Base-by-base conservation (phyloP, 495 filamentous ascomycete genomes). In the Tuber microsphaerosporum region DNA sequence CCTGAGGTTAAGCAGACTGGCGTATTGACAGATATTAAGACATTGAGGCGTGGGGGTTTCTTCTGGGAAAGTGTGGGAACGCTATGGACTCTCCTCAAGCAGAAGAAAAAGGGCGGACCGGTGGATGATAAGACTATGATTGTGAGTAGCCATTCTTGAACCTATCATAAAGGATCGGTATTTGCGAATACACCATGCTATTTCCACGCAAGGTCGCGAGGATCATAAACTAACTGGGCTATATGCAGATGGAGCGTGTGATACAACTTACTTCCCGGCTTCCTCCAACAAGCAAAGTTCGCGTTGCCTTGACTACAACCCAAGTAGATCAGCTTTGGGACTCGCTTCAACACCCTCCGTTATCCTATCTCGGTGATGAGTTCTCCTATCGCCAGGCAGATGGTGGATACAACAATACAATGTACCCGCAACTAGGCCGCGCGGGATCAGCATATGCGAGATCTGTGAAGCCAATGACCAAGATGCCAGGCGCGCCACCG, bases 221-320 rank as follows among this genome's bases (percentile, higher is more conserved):
- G 2, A 14, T 37, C 31, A 12, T 22, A 3, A 42, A 61, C 61
- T 76, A 69, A 82, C 48, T 70, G 37, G 34, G 65, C 46, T 51
- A 39, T 44, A 14, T 56, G 22, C 70, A 83, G 75, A 93, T 93
- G 91, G 92, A 94, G 81, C 86, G 86, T n/a, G 86, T 91, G 71
- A 92, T 93, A 80, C 90, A 92, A 84, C 87, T 94, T 68, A 92
- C 93, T 37, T 86, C 89, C 71, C 87, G 87, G 73, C 83, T 91
- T 6, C 86, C 89, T 1, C 83, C 86, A n/a, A 87, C 85, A 8
- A 91, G 88, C 3, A 85, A 85, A 68, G 83, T 85, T 65, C 84
- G 87, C 22, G 85, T 82, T 43, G 83, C 85, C 9, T 78, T 92
- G 61, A 92, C 89, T 46, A 86, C 89, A 77, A 82, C 84, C 14